These are phyloP conservation scores for Pseudozyma sp. DNA, from an alignment of 1,284 basidiomycete genomes.

Conservation along the genomic window DNA sequence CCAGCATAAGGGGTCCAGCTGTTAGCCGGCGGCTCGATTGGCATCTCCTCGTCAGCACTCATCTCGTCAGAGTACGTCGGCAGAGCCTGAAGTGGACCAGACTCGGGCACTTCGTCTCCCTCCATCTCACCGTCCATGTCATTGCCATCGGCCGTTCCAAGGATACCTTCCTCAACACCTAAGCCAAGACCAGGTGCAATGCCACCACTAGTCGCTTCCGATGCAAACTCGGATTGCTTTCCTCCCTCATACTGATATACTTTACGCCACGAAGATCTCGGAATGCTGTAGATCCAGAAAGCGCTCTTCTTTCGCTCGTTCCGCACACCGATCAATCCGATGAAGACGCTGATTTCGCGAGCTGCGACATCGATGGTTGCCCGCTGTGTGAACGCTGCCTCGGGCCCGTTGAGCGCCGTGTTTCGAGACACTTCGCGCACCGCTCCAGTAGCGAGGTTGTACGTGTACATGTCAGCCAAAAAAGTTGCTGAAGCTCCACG, in stretches of 20 bases:
- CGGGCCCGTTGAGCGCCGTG: conserved; percentile 58
- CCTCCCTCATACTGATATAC: conserved; percentile 56
- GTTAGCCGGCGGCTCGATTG: conserved; percentile 39
- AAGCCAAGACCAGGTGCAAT: conserved; percentile 13
- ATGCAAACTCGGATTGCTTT: conserved; percentile 38
- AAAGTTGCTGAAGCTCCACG: conserved; percentile 61
- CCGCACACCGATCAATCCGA: conserved; percentile 56
- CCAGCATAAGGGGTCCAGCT: conserved; percentile 45
- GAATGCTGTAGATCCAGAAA: conserved; percentile 63
- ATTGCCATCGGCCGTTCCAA: conserved; percentile 8
- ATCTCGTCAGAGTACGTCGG: conserved; percentile 46
- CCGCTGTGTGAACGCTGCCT: conserved; percentile 67
- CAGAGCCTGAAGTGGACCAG: conserved; percentile 43
- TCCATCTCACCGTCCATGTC: conserved; percentile 45
- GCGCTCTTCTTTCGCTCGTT: conserved; percentile 53
- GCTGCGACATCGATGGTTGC: conserved; percentile 61
- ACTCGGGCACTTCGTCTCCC: conserved; percentile 48
- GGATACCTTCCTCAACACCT: conserved; percentile 14
- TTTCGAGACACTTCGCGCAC: conserved; percentile 53
- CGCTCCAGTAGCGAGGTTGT: conserved; percentile 54
- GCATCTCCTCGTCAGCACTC: conserved; percentile 44
- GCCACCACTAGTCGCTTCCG: conserved; percentile 15
- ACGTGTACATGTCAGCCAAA: conserved; percentile 67
- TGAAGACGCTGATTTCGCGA: conserved; percentile 65
- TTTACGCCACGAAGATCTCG: conserved; percentile 49